Evolutionary conservation across 306 rosid species (phyloP).

Genomic region (Senna tora): DNA sequence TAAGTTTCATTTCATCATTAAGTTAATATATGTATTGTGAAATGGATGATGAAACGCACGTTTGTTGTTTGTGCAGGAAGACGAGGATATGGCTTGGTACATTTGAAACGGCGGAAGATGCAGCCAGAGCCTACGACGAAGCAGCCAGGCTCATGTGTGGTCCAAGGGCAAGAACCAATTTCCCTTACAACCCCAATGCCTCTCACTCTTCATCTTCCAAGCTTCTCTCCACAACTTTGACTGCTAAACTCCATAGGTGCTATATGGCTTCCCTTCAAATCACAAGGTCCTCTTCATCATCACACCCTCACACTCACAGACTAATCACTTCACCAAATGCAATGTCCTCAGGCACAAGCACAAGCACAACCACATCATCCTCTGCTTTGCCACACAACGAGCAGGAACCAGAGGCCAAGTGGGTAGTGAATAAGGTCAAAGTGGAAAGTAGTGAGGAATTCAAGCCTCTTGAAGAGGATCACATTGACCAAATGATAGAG

Average conservation of each 20-base stretch:
- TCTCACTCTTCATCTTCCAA: slow-evolving; percentile 63
- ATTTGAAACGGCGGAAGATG: slow-evolving; percentile 81
- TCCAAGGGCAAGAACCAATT: slow-evolving; percentile 64
- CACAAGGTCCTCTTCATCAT: slow-evolving; percentile 43
- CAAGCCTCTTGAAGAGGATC: slow-evolving; percentile 62
- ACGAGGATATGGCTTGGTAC: slow-evolving; percentile 89
- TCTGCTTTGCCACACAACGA: slow-evolving; percentile 31
- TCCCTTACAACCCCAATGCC: slow-evolving; percentile 61
- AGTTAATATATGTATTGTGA: too few relatives aligned
- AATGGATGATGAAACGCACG: slow-evolving; percentile 13
- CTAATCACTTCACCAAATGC: slow-evolving; percentile 18
- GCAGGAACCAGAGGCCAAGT: slow-evolving; percentile 30
- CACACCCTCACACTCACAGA: slow-evolving; percentile 40
- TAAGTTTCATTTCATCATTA: slow-evolving; percentile 38
- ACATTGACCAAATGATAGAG: slow-evolving; percentile 76
- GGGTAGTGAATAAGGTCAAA: slow-evolving; percentile 46
- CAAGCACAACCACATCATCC: background rate
- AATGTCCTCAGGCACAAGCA: slow-evolving; percentile 13
- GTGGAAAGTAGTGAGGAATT: slow-evolving; percentile 46
- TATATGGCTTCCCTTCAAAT: slow-evolving; percentile 73
- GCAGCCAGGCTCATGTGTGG: slow-evolving; percentile 85
- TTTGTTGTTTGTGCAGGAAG: slow-evolving; percentile 55
- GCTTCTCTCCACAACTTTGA: slow-evolving; percentile 70
- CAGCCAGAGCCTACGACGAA: slow-evolving; percentile 78
- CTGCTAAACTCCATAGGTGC: slow-evolving; percentile 68